Evolutionary conservation across 129 eudicot genomes (phyloP), one percentile per base, ranked within the genome.

Genomic region (Flaveria bidentis): DNA sequence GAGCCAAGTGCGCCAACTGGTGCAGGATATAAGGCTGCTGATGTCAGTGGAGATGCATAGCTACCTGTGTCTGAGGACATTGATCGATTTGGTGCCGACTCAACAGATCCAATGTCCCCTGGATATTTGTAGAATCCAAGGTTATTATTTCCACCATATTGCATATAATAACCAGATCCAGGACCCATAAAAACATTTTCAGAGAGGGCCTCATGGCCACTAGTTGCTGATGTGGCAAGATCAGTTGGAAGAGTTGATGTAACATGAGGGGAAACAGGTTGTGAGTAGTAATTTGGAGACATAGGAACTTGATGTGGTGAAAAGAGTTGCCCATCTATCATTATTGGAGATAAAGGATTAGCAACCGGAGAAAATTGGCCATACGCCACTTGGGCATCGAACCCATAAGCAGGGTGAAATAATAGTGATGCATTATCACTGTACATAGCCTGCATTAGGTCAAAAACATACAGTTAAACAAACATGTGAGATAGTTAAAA

Each of bases 361-460:
- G 92, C 90, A 82, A 90, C 82, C 1, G 98, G 96, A 30, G 98
- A 91, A 80, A 82, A 94, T 81, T 93, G 98, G 67, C 97, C 93
- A 74, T 80, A 94, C 9, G 91, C 91, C 89, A 89, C 78, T 61
- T 90, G 98, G 47, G 90, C 61, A 69, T 91, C 96, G 73, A 79
- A 90, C 78, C 96, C 92, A 67, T 94, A 91, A 12, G 93, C 90
- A 65, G 98, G 91, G 63, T 88, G 96, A 73, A 82, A 84, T 49
- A 80, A 85, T 36, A 90, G 71, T 13, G 98, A 88, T 33, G 93
- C 51, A 65, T 85, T 90, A 53, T 94, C 98, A 69, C 14, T 62
- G 68, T 84, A 91, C 82, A 94, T 84, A 53, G 86, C 91, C 96
- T 94, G 33, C 77, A 82, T 72, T 67, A 73, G 26, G 68, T 67